Evolutionary conservation across 371 early-diverging fungal species (phyloP).

Genomic region (Lichtheimia ramosa): DNA sequence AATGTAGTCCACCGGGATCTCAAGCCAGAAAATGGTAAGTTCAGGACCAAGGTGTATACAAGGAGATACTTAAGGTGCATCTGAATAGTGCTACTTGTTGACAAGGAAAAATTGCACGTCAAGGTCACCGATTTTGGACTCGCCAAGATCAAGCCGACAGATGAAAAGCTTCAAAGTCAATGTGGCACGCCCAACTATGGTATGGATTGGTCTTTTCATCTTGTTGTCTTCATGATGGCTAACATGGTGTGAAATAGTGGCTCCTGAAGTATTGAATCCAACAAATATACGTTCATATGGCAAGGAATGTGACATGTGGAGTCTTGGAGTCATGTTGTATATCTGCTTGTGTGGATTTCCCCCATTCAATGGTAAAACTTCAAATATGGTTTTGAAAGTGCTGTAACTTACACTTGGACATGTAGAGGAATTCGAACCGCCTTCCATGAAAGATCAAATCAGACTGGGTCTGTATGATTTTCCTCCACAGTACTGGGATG

Average conservation of each 20-base stretch:
- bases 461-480: conserved; percentile 77
- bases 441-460: conserved; percentile 64
- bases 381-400: background rate
- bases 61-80: conserved; percentile 18
- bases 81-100: conserved; percentile 80
- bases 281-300: conserved; percentile 70
- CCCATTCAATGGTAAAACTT: conserved; percentile 80
- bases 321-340: conserved; percentile 97
- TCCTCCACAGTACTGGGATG: conserved; percentile 83
- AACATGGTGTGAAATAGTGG: conserved; percentile 42
- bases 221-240: background rate
- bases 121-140: conserved; percentile 96
- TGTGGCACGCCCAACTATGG: conserved; percentile 98
- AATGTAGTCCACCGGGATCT: conserved; percentile 45
- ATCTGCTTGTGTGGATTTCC: conserved; percentile 95
- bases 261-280: conserved; percentile 92
- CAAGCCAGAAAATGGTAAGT: conserved; percentile 49
- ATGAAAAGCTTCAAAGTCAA: conserved; percentile 67
- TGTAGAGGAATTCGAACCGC: conserved; percentile 19
- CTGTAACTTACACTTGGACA: background rate
- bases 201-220: conserved; percentile 15
- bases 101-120: conserved; percentile 60
- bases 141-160: conserved; percentile 75
- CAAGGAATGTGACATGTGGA: conserved; percentile 96
- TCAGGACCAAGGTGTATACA: background rate